Evolutionary conservation across 768 basidiomycete species (phyloP), one percentile per base, ranked within the genome.

Genomic region (Lactarius deliciosus): DNA sequence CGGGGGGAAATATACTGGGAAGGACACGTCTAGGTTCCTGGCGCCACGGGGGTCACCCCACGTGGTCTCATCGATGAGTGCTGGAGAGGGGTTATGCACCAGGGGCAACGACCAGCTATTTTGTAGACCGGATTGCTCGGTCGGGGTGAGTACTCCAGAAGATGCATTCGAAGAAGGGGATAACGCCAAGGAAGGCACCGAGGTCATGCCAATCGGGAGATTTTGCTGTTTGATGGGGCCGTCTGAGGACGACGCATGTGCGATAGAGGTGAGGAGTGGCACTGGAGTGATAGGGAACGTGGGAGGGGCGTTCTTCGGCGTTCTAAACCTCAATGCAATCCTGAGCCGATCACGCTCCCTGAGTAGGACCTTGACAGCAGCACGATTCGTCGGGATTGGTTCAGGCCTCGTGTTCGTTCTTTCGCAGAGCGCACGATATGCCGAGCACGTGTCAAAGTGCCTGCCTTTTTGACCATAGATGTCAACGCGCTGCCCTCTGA

Each of bases 401-500:
- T 32, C 15, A 20, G 45, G 45, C 7, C 25, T 25, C 20, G 36
- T 50, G 28, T n/a, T 61, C 6, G 32, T 61, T 50, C n/a, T 25
- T 30, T 34, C 25, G 45, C 32, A 61, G 20, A 61, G 60, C 3
- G 22, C 45, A 20, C 15, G 45, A 36, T 61, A 47, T 4, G 60
- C 45, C 2, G 34, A 1, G 22, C 60, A 61, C 7, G 60, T 32
- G 34, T 57, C 56, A 36, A 28, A 36, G 30, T 30, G 16, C 36
- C 25, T 38, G 15, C 61, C 53, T 32, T 38, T 58, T 15, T 34
- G 57, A 36, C 22, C 38, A 63, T 41, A 63, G 4, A 55, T 41
- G 28, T 63, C 61, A 8, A 41, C 40, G 25, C 25, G n/a, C 28
- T 55, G 53, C 38, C 61, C 54, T 56, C 61, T 56, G 20, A 7